phyloP scores from a whole-genome alignment of 371 early-diverging fungal genomes.

The Mucor lusitanicus region DNA sequence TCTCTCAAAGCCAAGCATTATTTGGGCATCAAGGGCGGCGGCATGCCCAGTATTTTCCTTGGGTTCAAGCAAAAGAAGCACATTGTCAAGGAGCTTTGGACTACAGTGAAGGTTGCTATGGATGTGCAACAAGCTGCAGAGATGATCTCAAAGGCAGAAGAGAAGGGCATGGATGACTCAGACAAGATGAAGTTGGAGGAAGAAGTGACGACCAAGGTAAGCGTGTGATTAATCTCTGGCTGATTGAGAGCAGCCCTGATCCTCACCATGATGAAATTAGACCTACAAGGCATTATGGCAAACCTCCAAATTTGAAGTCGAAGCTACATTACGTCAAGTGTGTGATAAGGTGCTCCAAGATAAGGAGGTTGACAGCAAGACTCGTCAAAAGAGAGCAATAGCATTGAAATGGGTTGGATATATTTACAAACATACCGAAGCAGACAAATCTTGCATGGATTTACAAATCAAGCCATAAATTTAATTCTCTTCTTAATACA shows the following conservation, averaged over 20 bases:
- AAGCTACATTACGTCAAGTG: slow-evolving; percentile 80
- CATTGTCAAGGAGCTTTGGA: slow-evolving; percentile 83
- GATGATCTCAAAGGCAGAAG: slow-evolving; percentile 87
- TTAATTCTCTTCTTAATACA: not conserved
- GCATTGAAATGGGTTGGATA: slow-evolving; percentile 50
- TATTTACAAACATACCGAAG: slow-evolving; percentile 49
- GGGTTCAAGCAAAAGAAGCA: slow-evolving; percentile 79
- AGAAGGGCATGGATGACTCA: slow-evolving; percentile 65
- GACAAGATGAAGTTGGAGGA: slow-evolving; percentile 74
- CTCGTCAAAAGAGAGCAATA: slow-evolving; percentile 43
- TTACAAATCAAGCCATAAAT: slow-evolving; percentile 24
- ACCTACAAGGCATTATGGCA: slow-evolving; percentile 92
- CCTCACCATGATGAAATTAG: slow-evolving; percentile 32
- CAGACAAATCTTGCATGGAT: slow-evolving; percentile 37
- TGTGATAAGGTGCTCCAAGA: slow-evolving; percentile 86
- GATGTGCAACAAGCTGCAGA: slow-evolving; percentile 86
- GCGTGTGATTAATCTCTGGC: not conserved
- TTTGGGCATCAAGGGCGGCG: slow-evolving; percentile 62
- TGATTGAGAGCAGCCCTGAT: too few relatives aligned
- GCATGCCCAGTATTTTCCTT: slow-evolving; percentile 66
- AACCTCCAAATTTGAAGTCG: slow-evolving; percentile 92
- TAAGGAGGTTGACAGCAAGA: slow-evolving; percentile 36
- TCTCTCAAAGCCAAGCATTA: slow-evolving; percentile 82
- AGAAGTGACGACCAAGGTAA: slow-evolving; percentile 64
- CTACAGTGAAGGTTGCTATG: slow-evolving; percentile 88